Conservation (phyloP, 495 filamentous ascomycete genomes). For the Letharia columbiana region DNA sequence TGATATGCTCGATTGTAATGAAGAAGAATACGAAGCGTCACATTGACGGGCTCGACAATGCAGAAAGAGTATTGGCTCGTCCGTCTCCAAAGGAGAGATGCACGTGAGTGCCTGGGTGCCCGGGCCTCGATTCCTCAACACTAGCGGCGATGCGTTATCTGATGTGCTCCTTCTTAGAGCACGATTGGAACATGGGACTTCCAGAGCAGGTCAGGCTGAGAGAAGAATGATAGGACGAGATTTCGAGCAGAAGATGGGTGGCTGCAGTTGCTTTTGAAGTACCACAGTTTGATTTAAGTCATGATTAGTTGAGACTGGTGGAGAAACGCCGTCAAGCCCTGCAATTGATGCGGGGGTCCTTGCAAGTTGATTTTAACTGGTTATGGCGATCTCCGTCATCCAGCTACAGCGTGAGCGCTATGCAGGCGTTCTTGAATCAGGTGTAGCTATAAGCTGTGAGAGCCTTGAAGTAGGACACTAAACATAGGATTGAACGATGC, state of each 20-base stretch:
- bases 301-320: neutral
- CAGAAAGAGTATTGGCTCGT: neutral
- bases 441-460: neutral
- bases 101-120: neutral
- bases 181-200: neutral
- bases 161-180: neutral
- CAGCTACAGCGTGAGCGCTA: neutral
- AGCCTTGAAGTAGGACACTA: neutral
- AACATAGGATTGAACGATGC: neutral
- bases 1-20: neutral
- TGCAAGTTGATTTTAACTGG: neutral
- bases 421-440: neutral
- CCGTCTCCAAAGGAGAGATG: neutral
- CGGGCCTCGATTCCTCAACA: neutral
- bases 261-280: neutral
- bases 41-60: neutral
- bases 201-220: neutral
- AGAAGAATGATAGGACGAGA: neutral
- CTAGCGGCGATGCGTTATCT: neutral
- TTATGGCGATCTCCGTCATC: neutral
- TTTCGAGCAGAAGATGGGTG: neutral
- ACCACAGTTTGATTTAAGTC: neutral
- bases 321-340: neutral
- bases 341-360: neutral
- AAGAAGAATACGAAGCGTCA: neutral